Evolutionary conservation across 495 filamentous ascomycete genomes (phyloP).

Genomic region (Daldinia childiae): DNA sequence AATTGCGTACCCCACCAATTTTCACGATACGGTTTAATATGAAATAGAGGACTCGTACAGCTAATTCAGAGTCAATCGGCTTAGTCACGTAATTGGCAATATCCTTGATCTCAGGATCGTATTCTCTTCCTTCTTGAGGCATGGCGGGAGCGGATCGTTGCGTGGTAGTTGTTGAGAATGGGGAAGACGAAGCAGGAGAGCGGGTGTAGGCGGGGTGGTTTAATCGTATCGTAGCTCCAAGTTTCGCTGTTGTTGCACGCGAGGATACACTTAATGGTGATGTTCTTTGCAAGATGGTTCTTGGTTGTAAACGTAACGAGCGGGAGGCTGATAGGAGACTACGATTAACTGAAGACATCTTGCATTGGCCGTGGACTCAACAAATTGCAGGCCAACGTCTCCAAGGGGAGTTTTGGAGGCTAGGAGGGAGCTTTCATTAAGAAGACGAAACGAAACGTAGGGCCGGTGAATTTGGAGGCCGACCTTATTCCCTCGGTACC

Average conservation of each 20-base stretch:
- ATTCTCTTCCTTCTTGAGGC: slow-evolving; percentile 65
- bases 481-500: not conserved
- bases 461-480: slow-evolving; percentile 4
- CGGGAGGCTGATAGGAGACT: slow-evolving; percentile 47
- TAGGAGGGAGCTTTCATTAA: not conserved
- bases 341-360: slow-evolving; percentile 48
- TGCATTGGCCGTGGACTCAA: slow-evolving; percentile 12
- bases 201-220: slow-evolving; percentile 25
- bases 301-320: slow-evolving; percentile 46
- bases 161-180: slow-evolving; percentile 67
- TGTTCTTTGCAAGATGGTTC: slow-evolving; percentile 29
- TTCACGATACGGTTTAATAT: not conserved
- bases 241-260: slow-evolving; percentile 27
- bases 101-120: slow-evolving; percentile 92
- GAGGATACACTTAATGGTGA: slow-evolving; percentile 34
- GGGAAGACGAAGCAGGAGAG: slow-evolving; percentile 33
- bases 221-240: slow-evolving; percentile 39
- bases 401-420: not conserved
- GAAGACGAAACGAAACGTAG: not conserved
- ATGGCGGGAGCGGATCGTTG: slow-evolving; percentile 61
- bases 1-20: slow-evolving; percentile 22
- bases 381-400: not conserved
- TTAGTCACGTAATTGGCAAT: slow-evolving; percentile 94
- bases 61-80: slow-evolving; percentile 88
- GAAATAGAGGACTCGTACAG: slow-evolving; percentile 65